Conservation (phyloP, 768 basidiomycete species). For the Rhodotorula paludigena region DNA sequence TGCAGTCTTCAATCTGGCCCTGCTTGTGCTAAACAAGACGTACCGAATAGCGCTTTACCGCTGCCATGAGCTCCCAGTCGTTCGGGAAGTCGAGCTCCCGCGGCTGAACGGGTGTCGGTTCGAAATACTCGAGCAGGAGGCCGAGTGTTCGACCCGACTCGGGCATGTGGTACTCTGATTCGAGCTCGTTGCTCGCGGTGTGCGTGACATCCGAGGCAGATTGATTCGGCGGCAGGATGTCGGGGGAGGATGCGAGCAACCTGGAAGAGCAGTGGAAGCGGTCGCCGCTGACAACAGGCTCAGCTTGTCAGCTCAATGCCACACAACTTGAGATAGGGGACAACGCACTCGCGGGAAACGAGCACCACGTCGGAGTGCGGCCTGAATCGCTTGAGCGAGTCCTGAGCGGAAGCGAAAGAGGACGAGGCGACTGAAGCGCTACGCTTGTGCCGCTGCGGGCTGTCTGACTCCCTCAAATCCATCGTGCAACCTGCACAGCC, state of each 20-base stretch:
- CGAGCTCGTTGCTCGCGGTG: too few species aligned
- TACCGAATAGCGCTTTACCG: conserved; percentile 1
- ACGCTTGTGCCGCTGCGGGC: too few species aligned
- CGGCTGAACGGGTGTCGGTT: neutral
- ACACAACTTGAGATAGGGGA: too few species aligned
- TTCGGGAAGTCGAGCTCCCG: neutral
- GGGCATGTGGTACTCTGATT: neutral
- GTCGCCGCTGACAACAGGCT: neutral
- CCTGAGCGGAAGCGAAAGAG: too few species aligned
- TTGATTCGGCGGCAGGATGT: neutral
- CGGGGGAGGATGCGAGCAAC: neutral
- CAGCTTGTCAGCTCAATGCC: too few species aligned
- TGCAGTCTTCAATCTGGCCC: too few species aligned
- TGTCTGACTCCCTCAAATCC: too few species aligned
- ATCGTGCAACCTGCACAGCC: too few species aligned
- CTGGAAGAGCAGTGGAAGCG: conserved; percentile 8
- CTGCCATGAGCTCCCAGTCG: conserved; percentile 9
- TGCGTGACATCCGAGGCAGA: too few species aligned
- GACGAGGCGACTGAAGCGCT: too few species aligned
- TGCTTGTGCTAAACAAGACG: too few species aligned
- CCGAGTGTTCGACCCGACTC: neutral
- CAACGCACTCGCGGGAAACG: neutral
- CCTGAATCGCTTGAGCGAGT: too few species aligned
- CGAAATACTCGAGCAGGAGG: neutral
- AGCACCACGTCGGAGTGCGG: neutral